phyloP scores from a whole-genome alignment of 805 yeast species.

The Zygosaccharomyces bisporus region DNA sequence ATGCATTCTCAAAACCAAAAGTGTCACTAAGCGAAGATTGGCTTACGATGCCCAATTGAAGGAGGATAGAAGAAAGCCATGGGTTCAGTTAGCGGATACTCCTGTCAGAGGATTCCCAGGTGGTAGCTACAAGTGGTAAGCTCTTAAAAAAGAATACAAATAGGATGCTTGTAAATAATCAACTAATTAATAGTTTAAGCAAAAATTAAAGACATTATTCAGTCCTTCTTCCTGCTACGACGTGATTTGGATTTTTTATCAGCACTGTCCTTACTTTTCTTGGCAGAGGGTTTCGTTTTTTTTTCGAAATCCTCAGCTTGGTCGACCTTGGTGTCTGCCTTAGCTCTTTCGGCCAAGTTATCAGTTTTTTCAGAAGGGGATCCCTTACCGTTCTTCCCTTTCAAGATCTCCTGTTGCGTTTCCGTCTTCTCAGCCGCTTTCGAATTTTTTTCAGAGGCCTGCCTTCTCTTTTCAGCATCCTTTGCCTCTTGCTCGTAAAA shows the following conservation, averaged over 20 bases:
- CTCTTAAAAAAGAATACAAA: slow-evolving; percentile 3
- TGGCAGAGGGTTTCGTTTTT: neutral
- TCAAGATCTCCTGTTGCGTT: neutral
- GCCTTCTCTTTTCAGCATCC: slow-evolving; percentile 8
- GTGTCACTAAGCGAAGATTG: slow-evolving; percentile 55
- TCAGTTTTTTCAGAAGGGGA: neutral
- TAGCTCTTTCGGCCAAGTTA: neutral
- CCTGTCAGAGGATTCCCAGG: slow-evolving; percentile 47
- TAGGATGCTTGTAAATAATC: slow-evolving; percentile 16
- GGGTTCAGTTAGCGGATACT: slow-evolving; percentile 43
- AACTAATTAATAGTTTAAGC: slow-evolving; percentile 1
- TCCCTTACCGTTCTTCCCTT: slow-evolving; percentile 2
- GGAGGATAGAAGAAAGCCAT: slow-evolving; percentile 49
- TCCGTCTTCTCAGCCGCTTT: slow-evolving; percentile 15
- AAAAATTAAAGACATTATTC: neutral
- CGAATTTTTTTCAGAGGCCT: slow-evolving; percentile 7
- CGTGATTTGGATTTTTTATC: neutral
- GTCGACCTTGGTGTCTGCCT: neutral
- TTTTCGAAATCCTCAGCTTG: slow-evolving; percentile 1
- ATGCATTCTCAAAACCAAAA: slow-evolving; percentile 64
- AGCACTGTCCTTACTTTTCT: neutral
- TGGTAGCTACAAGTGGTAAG: slow-evolving; percentile 57
- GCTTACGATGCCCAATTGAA: slow-evolving; percentile 55
- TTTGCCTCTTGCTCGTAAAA: slow-evolving; percentile 35
- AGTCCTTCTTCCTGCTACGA: slow-evolving; percentile 6